Base-by-base conservation (phyloP, 805 yeast species). In the Nematodospora valgi region DNA sequence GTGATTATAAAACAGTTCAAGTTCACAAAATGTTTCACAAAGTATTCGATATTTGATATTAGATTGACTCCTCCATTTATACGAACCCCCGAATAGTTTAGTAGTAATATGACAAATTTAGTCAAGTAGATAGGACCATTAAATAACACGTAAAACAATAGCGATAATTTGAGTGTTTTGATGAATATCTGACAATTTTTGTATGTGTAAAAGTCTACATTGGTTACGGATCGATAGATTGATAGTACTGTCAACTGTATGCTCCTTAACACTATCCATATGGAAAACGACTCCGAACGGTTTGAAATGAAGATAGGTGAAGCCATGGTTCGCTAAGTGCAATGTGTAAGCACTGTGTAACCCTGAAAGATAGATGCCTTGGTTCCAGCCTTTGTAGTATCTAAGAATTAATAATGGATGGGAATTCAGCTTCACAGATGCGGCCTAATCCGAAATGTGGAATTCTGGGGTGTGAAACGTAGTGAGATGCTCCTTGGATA, bases 241-340 rank as follows among this genome's bases (percentile, higher is more conserved):
- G 80, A 80, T 6, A 74, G 50, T 6, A 74, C 30, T 0, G 78
- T 72, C 25, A 78, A 55, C 54, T 77, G 81, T 17, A 72, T 44
- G 0, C 83, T 82, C 11, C 81, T 57, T 6, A 71, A 38, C n/a
- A 77, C 60, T 0, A 80, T 67, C 38, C 64, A 36, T 0, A 64
- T 22, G 3, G 79, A 64, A 46, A 76, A 73, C 11, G 80, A 75
- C 4, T 75, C 70, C 6, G 80, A 73, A 1, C 83, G 81, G 32
- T 71, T 64, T 3, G 80, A 70, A 9, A 77, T 59, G 47, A 77
- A 76, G 11, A 74, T 65, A 5, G 83, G 83, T 3, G 83, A 78
- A 1, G 78, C 74, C 82, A 78, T 77, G 23, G 13, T n/a, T n/a
- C n/a, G n/a, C n/a, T n/a, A n/a, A n/a, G n/a, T n/a, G n/a, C n/a